Evolutionary conservation across 345 rosid species (phyloP).

Genomic region (Hibiscus syriacus): DNA sequence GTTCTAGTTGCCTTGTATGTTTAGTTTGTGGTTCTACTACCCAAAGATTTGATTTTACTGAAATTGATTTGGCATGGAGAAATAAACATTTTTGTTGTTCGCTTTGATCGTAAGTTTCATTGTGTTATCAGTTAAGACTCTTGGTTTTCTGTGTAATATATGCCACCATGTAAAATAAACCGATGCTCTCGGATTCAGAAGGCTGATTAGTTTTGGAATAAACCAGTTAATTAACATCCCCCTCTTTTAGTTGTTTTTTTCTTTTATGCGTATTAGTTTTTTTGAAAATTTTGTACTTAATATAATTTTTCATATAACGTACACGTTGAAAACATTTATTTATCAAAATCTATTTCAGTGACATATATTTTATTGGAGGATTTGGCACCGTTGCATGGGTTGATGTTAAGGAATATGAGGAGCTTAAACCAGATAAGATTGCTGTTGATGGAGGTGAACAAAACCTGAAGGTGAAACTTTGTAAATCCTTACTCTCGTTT

Average conservation of each 20-base stretch:
- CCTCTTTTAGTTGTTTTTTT: background rate
- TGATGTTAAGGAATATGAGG: conserved; percentile 77
- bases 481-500: background rate
- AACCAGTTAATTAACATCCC: background rate
- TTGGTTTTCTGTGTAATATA: background rate
- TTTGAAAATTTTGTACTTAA: background rate
- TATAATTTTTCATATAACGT: conserved; percentile 5
- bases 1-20: background rate
- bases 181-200: background rate
- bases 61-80: background rate
- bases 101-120: background rate
- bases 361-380: conserved; percentile 97
- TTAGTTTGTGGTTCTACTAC: background rate
- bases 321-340: background rate
- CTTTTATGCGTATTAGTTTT: background rate
- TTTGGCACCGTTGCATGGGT: conserved; percentile 99
- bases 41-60: background rate
- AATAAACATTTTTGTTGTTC: background rate
- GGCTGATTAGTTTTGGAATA: background rate
- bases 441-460: conserved; percentile 97
- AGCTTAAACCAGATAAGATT: conserved; percentile 80
- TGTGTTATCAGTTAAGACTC: background rate
- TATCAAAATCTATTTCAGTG: conserved; percentile 31
- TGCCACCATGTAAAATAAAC: background rate
- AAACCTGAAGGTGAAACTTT: conserved; percentile 55